These are phyloP conservation scores for Leccinum griseonigrum DNA, from an alignment of 1,284 basidiomycete species.

Conservation along the genomic window DNA sequence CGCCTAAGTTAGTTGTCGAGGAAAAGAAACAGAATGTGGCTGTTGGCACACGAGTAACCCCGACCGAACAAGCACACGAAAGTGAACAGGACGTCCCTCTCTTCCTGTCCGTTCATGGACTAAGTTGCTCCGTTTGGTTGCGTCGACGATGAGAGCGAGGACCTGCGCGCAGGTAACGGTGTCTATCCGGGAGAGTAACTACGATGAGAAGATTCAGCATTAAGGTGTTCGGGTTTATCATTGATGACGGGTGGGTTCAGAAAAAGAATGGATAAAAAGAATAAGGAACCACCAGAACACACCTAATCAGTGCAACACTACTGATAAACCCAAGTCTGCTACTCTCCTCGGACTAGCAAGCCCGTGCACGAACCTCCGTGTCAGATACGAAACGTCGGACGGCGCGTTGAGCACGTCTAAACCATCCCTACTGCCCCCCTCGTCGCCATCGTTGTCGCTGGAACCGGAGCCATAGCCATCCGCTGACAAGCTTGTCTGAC, in stretches of 20 bases:
- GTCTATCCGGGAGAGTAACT: constrained; percentile 81
- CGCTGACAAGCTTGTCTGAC: constrained; percentile 77
- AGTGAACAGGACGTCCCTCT: constrained; percentile 78
- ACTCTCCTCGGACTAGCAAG: constrained; percentile 91
- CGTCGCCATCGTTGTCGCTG: neutral
- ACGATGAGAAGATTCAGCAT: neutral
- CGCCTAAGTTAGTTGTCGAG: constrained; percentile 36
- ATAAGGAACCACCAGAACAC: constrained; percentile 22
- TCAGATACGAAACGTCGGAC: constrained; percentile 82
- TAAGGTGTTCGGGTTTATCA: neutral
- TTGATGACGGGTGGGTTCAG: neutral
- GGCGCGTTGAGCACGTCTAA: constrained; percentile 72
- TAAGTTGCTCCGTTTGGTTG: constrained; percentile 59
- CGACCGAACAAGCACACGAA: constrained; percentile 89
- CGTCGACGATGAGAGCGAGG: constrained; percentile 67
- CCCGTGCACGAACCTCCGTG: constrained; percentile 81
- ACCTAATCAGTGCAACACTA: constrained; percentile 89
- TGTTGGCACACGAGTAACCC: constrained; percentile 67
- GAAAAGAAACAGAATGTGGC: constrained; percentile 39
- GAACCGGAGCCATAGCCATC: constrained; percentile 35
- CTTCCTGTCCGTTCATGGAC: constrained; percentile 85
- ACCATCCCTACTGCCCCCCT: constrained; percentile 45
- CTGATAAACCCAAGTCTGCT: constrained; percentile 88
- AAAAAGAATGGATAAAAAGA: neutral
- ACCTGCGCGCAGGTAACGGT: constrained; percentile 80